Evolutionary conservation across 257 asterid genomes (phyloP).

Genomic region (Scutellaria baicalensis): DNA sequence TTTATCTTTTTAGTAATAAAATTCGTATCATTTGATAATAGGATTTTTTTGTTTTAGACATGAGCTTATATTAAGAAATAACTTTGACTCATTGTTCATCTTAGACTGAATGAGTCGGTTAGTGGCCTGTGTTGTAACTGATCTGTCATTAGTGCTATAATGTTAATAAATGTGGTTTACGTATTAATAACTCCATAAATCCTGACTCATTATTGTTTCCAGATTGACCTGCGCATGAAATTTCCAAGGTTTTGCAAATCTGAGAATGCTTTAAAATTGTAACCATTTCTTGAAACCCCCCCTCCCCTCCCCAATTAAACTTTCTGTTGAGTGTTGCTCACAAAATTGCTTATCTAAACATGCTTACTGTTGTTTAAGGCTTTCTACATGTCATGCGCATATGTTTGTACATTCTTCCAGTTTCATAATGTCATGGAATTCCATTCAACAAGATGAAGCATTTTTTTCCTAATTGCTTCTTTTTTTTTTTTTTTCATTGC

Average conservation of each 20-base stretch:
- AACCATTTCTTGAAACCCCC: neutral
- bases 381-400: neutral
- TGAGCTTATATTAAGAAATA: neutral
- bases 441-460: neutral
- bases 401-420: neutral
- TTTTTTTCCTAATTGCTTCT: neutral
- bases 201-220: neutral
- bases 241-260: neutral
- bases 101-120: neutral
- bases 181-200: neutral
- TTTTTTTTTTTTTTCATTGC: neutral
- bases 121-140: neutral
- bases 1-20: too few relatives aligned
- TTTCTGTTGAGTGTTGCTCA: neutral
- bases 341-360: neutral
- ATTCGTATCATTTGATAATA: too few relatives aligned
- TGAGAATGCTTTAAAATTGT: neutral
- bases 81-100: neutral
- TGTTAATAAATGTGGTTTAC: neutral
- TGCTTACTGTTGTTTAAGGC: neutral
- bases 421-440: constrained; percentile 6
- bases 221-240: neutral
- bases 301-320: neutral
- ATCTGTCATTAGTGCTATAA: neutral
- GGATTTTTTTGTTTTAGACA: too few relatives aligned